Evolutionary conservation across 78 protist species (phyloP), one percentile per base, ranked within the genome.

Genomic region (Isochrysis galbana): DNA sequence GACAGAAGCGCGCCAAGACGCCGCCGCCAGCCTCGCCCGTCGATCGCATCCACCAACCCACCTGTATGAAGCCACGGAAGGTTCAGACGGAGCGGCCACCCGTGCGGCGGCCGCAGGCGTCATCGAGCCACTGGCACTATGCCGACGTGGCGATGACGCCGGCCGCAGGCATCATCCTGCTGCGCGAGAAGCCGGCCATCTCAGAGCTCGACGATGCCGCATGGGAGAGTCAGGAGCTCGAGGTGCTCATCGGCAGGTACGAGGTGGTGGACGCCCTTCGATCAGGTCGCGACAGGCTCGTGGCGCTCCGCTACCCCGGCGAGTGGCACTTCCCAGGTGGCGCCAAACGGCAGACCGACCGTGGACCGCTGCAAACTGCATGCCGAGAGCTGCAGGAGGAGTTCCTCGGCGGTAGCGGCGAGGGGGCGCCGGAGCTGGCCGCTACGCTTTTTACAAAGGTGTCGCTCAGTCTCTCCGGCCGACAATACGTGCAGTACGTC

Each of bases 351-450:
- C 82, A 72, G 82, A 17, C 82, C 5, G 82, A 72, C 82, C 82
- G 36, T 23, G 82, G 82, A 14, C 82, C 82, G 2, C 82, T 72
- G 82, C 82, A 72, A 41, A 72, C 82, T 36, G 82, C 82, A 5
- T 72, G 82, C 82, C 36, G 82, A 2, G 82, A 72, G 82, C 82
- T 72, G 82, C 82, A 72, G 32, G 82, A 72, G 82, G 82, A 72
- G 41, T 72, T 72, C 36, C 41, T 72, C 82, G 82, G 14, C 36
- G 42, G 42, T 32, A 32, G 29, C 1, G 82, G 82, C 82, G 82
- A 34, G 44, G 36, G 17, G 39, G 82, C 44, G 17, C 82, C 17
- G 25, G 82, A 72, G 82, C 41, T 72, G 39, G 14, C 44, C 82
- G 82, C 82, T 36, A 72, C 82, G 42, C 36, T 72, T 22, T 72